Percentiles rank a stretch among this genome's conserved stretches.
Evolutionary conservation across 352 stramenopile species (phyloP).

Genomic region (Peronospora destructor): DNA sequence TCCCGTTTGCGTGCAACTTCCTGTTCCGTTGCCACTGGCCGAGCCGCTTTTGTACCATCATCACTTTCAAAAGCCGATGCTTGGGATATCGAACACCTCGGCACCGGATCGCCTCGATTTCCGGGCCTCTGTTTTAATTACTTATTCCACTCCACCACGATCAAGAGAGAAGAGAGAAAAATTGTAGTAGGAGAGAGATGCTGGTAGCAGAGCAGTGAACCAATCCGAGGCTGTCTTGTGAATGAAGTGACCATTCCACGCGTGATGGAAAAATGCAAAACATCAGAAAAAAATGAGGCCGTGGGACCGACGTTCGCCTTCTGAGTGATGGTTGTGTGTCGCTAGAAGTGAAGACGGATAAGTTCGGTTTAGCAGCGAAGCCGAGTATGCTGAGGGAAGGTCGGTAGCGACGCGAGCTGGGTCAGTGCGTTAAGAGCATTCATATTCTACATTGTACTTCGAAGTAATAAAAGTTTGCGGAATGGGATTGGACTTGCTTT

Average conservation of each 20-base stretch:
- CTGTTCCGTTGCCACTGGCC: constrained; percentile 15
- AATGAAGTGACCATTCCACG: constrained; percentile 21
- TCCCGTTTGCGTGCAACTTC: constrained; percentile 14
- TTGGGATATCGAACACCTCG: constrained; percentile 24
- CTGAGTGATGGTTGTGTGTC: constrained; percentile 1
- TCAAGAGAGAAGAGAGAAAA: constrained; percentile 19
- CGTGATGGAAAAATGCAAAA: constrained; percentile 28
- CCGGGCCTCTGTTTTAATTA: constrained; percentile 28
- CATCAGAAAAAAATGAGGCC: constrained; percentile 20
- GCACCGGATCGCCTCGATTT: constrained; percentile 12
- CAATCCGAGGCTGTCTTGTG: constrained; percentile 9
- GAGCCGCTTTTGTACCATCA: constrained; percentile 40
- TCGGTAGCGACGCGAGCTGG: constrained; percentile 8
- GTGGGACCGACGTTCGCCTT: neutral
- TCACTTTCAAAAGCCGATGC: constrained; percentile 28
- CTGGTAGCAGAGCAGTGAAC: constrained; percentile 19
- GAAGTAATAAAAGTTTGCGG: constrained; percentile 24
- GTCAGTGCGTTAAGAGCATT: constrained; percentile 19
- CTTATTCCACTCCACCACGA: constrained; percentile 19
- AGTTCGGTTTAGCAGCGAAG: constrained; percentile 3
- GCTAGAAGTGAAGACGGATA: constrained; percentile 3
- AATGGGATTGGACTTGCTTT: constrained; percentile 2
- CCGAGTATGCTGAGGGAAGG: neutral
- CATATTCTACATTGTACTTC: constrained; percentile 31
- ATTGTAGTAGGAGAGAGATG: constrained; percentile 18